Conservation (phyloP, 108 stramenopile genomes). For the Nannochloropsis salina region DNA sequence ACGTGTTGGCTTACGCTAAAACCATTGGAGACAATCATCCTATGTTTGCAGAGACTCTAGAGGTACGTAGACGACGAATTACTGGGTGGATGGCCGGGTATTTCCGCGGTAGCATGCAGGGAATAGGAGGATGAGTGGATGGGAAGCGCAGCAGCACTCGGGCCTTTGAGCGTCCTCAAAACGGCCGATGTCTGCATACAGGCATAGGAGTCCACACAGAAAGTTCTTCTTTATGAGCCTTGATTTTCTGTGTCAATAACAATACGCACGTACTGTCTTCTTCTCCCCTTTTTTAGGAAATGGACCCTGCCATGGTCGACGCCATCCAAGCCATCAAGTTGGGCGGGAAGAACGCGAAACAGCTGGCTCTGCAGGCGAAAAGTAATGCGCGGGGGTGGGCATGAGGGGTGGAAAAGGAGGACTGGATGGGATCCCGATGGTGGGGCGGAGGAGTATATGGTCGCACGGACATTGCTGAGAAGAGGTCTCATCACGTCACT, state of each 20-base stretch:
- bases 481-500: not conserved
- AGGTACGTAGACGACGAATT: not conserved
- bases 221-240: too few species aligned
- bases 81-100: too few species aligned
- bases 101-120: too few species aligned
- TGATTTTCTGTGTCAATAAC: too few species aligned
- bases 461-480: not conserved
- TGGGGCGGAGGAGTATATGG: not conserved
- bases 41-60: conserved; percentile 1
- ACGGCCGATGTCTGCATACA: too few species aligned
- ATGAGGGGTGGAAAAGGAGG: not conserved
- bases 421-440: not conserved
- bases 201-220: too few species aligned
- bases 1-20: not conserved
- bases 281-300: not conserved
- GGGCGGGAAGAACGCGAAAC: not conserved
- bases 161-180: too few species aligned
- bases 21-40: conserved; percentile 6
- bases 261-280: too few species aligned
- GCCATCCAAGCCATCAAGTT: conserved; percentile 7
- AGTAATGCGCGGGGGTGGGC: not conserved
- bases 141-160: too few species aligned
- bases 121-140: too few species aligned
- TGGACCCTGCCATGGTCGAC: conserved; percentile 1
- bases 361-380: not conserved